These are phyloP conservation scores for Suillus bovinus DNA, from an alignment of 768 basidiomycete species.

Conservation along the genomic window DNA sequence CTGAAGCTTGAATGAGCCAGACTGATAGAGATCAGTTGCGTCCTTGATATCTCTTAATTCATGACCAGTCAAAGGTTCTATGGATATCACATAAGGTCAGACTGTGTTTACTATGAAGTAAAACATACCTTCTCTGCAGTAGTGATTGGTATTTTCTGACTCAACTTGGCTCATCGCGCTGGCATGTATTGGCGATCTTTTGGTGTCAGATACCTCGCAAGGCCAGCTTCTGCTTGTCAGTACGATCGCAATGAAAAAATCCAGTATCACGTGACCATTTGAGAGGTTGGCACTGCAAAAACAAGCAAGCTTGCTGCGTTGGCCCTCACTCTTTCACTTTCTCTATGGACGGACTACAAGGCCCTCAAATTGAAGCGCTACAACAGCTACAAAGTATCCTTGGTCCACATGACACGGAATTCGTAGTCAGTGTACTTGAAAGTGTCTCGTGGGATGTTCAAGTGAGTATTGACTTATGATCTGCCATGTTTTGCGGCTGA, in stretches of 20 bases:
- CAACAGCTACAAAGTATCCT: slow-evolving; percentile 18
- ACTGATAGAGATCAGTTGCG: slow-evolving; percentile 71
- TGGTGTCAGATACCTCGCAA: neutral
- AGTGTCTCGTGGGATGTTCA: slow-evolving; percentile 74
- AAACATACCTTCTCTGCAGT: neutral
- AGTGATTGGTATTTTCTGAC: neutral
- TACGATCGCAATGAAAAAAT: neutral
- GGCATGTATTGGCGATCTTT: neutral
- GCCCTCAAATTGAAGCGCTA: slow-evolving; percentile 16
- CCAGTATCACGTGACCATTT: neutral
- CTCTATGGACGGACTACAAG: slow-evolving; percentile 16
- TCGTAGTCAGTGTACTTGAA: slow-evolving; percentile 57
- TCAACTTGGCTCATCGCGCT: neutral
- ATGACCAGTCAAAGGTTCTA: slow-evolving; percentile 62
- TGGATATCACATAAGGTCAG: slow-evolving; percentile 18
- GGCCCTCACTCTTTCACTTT: slow-evolving; percentile 1
- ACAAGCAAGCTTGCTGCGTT: neutral
- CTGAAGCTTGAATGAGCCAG: slow-evolving; percentile 84
- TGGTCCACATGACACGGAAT: slow-evolving; percentile 51
- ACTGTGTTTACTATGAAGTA: neutral
- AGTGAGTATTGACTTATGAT: slow-evolving; percentile 37
- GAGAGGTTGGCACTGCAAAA: neutral
- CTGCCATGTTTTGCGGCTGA: neutral
- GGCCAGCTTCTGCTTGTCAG: neutral
- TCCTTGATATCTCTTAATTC: slow-evolving; percentile 75